These are phyloP conservation scores for Echinosophora koreensis DNA, from an alignment of 306 rosid species.

Conservation along the genomic window DNA sequence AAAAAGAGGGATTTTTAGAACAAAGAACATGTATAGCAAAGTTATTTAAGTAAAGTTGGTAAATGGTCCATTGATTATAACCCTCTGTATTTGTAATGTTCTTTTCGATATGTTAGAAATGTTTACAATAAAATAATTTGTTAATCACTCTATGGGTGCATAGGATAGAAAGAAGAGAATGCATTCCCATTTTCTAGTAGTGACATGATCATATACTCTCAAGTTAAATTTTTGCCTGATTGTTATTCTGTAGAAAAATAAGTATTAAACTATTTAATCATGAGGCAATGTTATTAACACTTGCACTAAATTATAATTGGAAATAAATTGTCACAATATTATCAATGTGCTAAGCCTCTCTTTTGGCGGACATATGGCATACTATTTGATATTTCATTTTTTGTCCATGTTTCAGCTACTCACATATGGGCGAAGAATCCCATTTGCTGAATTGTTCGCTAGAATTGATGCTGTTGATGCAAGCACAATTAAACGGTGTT, in stretches of 20 bases:
- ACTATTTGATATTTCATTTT: background rate
- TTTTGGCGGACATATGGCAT: background rate
- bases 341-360: background rate
- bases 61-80: background rate
- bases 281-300: conserved; percentile 1
- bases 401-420: conserved; percentile 63
- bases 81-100: background rate
- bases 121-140: background rate
- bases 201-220: background rate
- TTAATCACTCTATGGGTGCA: background rate
- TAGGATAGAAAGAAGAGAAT: background rate
- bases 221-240: background rate
- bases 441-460: conserved; percentile 91
- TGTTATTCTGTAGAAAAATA: background rate
- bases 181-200: background rate
- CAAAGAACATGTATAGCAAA: background rate
- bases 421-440: conserved; percentile 93
- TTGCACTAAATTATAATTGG: background rate
- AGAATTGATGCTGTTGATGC: conserved; percentile 94
- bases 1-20: background rate
- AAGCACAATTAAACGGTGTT: conserved; percentile 89
- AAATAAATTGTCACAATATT: background rate
- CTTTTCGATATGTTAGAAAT: background rate
- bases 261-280: background rate
- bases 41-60: background rate